A percentile compares a stretch with the other conserved stretches of the same genome.
phyloP scores from a whole-genome alignment of 305 asterid genomes.

The Petunia hybrid region DNA sequence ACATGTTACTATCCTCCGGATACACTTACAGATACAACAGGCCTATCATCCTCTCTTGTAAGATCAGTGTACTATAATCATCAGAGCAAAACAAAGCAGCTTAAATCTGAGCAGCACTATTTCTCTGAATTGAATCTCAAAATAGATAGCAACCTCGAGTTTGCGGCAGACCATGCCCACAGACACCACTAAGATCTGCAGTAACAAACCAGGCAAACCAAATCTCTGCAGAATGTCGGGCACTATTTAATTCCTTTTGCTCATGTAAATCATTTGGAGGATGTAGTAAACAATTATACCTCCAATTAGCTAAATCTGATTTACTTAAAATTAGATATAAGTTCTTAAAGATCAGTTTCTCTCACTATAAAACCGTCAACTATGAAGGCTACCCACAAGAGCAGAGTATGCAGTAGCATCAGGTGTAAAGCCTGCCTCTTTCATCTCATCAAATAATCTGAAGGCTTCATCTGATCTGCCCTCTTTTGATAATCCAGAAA shows the following conservation, averaged over 20 bases:
- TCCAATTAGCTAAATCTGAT: slow-evolving; percentile 3
- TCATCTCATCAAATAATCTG: slow-evolving; percentile 76
- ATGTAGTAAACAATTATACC: background rate
- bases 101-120: background rate
- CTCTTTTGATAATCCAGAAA: slow-evolving; percentile 65
- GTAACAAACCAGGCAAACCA: background rate
- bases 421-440: slow-evolving; percentile 63
- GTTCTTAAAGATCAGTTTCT: background rate
- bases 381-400: slow-evolving; percentile 88
- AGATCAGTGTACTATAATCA: background rate
- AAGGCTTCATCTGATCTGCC: slow-evolving; percentile 84
- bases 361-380: background rate
- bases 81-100: background rate
- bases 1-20: background rate
- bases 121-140: background rate
- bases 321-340: background rate
- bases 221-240: background rate
- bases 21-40: slow-evolving; percentile 1
- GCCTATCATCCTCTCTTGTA: background rate
- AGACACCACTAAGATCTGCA: slow-evolving; percentile 11
- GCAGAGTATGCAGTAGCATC: slow-evolving; percentile 70
- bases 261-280: background rate
- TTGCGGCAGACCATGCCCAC: background rate
- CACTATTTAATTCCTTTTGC: background rate
- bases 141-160: background rate